Percentiles rank a stretch among this genome's conserved stretches.
phyloP scores from a whole-genome alignment of 1,284 basidiomycete species.

The Trichosporon asahii region DNA sequence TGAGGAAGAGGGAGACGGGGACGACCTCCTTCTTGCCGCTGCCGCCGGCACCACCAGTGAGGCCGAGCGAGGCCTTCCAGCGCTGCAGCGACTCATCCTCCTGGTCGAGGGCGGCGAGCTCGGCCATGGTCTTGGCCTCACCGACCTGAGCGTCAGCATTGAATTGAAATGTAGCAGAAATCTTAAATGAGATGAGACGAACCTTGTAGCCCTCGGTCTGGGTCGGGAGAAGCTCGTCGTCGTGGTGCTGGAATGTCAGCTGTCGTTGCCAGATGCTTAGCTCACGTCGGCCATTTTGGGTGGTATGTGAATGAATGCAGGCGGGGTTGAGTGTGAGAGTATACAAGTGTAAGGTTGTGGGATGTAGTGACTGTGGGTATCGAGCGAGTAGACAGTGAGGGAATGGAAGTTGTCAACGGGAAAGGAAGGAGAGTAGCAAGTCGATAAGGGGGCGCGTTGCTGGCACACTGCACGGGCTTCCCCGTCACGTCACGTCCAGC shows the following conservation, averaged over 20 bases:
- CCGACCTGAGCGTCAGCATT: constrained; percentile 36
- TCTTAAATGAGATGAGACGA: not conserved
- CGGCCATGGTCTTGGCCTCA: constrained; percentile 54
- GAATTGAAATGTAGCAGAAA: too few relatives aligned
- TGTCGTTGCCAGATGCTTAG: not conserved
- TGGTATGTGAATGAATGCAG: not conserved
- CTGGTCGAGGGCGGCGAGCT: constrained; percentile 54
- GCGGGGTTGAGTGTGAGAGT: not conserved
- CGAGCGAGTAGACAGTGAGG: not conserved
- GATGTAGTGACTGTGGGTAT: not conserved
- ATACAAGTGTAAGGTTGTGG: not conserved
- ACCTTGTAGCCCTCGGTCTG: constrained; percentile 52
- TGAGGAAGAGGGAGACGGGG: constrained; percentile 53
- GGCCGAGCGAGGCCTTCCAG: constrained; percentile 59
- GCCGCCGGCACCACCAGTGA: constrained; percentile 42
- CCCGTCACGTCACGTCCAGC: constrained; percentile 4
- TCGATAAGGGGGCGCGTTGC: not conserved
- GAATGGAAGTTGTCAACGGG: not conserved
- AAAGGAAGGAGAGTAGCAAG: not conserved
- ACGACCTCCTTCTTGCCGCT: constrained; percentile 50
- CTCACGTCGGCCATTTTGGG: constrained; percentile 5
- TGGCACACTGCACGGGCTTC: constrained; percentile 8
- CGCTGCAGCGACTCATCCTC: constrained; percentile 58
- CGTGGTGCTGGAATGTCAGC: constrained; percentile 17
- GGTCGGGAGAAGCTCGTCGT: constrained; percentile 46